Percentiles rank a stretch among this genome's conserved stretches.
Conservation (phyloP, 768 basidiomycete genomes). For the Boletus barrowsii region DNA sequence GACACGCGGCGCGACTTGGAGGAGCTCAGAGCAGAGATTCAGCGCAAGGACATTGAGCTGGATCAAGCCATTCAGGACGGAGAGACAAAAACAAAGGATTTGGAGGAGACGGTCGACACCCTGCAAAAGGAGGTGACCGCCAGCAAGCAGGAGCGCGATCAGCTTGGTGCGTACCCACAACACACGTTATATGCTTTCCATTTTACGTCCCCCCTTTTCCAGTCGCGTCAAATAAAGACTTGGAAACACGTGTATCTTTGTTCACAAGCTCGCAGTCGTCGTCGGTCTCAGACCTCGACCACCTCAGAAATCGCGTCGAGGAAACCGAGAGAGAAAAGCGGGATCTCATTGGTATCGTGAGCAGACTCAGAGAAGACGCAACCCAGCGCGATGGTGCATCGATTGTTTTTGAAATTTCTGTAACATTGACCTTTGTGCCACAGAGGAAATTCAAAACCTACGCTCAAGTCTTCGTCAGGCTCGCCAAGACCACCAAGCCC, state of each 20-base stretch:
- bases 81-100: slow-evolving; percentile 56
- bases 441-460: slow-evolving; percentile 72
- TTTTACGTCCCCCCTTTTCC: slow-evolving; percentile 15
- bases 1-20: slow-evolving; percentile 62
- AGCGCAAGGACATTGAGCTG: slow-evolving; percentile 76
- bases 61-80: slow-evolving; percentile 82
- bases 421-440: background rate
- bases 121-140: slow-evolving; percentile 54
- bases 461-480: slow-evolving; percentile 70
- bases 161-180: slow-evolving; percentile 51
- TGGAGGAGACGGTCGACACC: slow-evolving; percentile 50
- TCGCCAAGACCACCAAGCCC: slow-evolving; percentile 64
- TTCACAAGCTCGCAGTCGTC: slow-evolving; percentile 58
- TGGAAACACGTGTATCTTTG: slow-evolving; percentile 55
- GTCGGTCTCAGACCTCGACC: slow-evolving; percentile 60
- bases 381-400: slow-evolving; percentile 69
- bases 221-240: slow-evolving; percentile 44
- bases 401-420: background rate
- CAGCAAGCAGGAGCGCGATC: slow-evolving; percentile 60
- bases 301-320: slow-evolving; percentile 58
- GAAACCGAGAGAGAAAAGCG: slow-evolving; percentile 89
- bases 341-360: slow-evolving; percentile 80
- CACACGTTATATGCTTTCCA: background rate
- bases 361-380: slow-evolving; percentile 75
- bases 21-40: slow-evolving; percentile 60